Conservation (phyloP, 208 protist species). For the Entamoeba dispar region DNA sequence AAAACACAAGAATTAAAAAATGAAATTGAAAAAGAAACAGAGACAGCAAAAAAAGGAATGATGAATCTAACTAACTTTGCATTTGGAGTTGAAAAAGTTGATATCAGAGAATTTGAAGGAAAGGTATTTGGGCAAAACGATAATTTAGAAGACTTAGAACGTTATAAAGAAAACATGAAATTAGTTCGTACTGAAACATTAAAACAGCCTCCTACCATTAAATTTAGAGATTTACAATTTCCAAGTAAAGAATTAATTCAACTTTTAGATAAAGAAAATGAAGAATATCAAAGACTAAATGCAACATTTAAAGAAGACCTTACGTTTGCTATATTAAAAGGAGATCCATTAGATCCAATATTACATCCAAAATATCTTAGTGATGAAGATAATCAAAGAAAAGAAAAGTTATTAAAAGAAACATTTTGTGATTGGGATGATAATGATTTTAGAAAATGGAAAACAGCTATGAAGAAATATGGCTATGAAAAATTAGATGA, state of each 20-base stretch:
- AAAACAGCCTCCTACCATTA: background rate
- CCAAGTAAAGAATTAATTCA: background rate
- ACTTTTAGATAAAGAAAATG: background rate
- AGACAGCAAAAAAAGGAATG: background rate
- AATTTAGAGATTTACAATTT: conserved; percentile 4
- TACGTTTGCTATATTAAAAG: background rate
- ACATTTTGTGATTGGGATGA: background rate
- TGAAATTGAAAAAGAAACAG: background rate
- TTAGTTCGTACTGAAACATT: background rate
- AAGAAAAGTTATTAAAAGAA: background rate
- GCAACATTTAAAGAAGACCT: background rate
- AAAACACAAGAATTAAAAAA: background rate
- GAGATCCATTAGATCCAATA: background rate
- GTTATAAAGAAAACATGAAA: background rate
- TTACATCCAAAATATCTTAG: background rate
- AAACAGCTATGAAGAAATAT: background rate
- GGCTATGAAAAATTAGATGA: background rate
- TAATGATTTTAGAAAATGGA: conserved; percentile 1
- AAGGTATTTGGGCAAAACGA: background rate
- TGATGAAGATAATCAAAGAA: background rate
- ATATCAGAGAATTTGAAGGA: background rate
- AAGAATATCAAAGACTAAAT: background rate
- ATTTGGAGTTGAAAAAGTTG: background rate
- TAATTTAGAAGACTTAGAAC: background rate
- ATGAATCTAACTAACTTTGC: background rate